phyloP scores from a whole-genome alignment of 352 stramenopile genomes.

The Globisporangium orthogonon region DNA sequence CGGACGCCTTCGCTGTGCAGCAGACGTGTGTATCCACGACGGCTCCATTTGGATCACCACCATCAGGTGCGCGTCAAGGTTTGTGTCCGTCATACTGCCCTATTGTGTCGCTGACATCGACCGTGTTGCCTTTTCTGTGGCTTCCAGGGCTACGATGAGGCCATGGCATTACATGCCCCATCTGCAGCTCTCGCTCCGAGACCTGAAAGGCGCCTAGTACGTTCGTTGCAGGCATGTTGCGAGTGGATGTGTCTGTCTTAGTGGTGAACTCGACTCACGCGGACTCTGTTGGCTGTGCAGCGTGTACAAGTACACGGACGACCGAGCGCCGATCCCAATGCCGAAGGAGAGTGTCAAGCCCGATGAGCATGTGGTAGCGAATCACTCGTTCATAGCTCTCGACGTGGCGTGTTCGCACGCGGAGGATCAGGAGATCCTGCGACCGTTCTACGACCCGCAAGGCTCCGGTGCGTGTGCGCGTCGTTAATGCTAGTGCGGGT shows the following conservation, averaged over 20 bases:
- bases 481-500: neutral
- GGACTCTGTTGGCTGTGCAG: neutral
- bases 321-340: slow-evolving; percentile 1
- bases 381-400: slow-evolving; percentile 9
- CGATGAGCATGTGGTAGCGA: slow-evolving; percentile 6
- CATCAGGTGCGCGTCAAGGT: slow-evolving; percentile 20
- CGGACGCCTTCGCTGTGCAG: slow-evolving; percentile 30
- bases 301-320: slow-evolving; percentile 7
- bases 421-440: slow-evolving; percentile 6
- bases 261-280: neutral
- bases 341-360: neutral
- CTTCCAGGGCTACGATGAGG: slow-evolving; percentile 4
- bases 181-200: slow-evolving; percentile 5
- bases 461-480: slow-evolving; percentile 8
- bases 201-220: slow-evolving; percentile 9
- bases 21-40: slow-evolving; percentile 23
- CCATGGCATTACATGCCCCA: slow-evolving; percentile 11
- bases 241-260: neutral
- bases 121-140: neutral
- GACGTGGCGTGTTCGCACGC: neutral
- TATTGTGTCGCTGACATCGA: too few species aligned
- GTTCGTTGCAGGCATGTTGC: neutral
- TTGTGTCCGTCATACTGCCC: neutral
- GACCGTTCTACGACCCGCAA: slow-evolving; percentile 10
- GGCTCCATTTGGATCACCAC: slow-evolving; percentile 30